Evolutionary conservation across 805 yeast species (phyloP).

Genomic region (Saturnispora hagleri): DNA sequence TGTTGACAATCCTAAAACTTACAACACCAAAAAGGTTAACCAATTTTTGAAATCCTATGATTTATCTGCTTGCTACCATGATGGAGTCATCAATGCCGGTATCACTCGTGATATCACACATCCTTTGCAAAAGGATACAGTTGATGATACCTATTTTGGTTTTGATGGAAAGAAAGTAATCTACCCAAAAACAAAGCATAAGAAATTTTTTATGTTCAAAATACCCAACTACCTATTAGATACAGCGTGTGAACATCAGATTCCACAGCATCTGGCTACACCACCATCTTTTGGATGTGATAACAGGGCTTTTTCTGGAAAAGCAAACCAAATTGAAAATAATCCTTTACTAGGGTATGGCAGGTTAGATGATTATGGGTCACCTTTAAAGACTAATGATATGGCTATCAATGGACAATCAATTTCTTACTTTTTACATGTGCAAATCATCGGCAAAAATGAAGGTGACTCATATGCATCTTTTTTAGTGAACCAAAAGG

Average conservation of each 20-base stretch:
- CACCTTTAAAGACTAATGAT: slow-evolving; percentile 45
- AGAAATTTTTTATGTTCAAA: slow-evolving; percentile 49
- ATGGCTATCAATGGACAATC: slow-evolving; percentile 32
- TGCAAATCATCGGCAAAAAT: slow-evolving; percentile 43
- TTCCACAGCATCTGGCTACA: slow-evolving; percentile 26
- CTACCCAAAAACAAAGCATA: slow-evolving; percentile 41
- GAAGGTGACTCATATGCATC: neutral
- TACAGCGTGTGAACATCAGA: slow-evolving; percentile 38
- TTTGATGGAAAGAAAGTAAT: no score
- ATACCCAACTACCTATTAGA: slow-evolving; percentile 47
- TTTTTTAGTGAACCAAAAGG: slow-evolving; percentile 2
- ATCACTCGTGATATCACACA: neutral
- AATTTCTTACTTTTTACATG: slow-evolving; percentile 43
- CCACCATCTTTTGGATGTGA: slow-evolving; percentile 37
- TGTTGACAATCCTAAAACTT: slow-evolving; percentile 2
- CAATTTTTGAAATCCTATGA: slow-evolving; percentile 42
- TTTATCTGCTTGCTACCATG: slow-evolving; percentile 42
- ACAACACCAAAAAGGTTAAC: slow-evolving; percentile 12
- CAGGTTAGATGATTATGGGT: slow-evolving; percentile 36
- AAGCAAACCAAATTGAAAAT: slow-evolving; percentile 20
- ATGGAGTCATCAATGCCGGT: slow-evolving; percentile 22
- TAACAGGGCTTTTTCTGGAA: slow-evolving; percentile 17
- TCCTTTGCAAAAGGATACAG: no score
- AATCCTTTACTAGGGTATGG: slow-evolving; percentile 46
- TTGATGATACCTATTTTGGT: no score